Conservation (phyloP, 768 basidiomycete species). For the Phanerochaete sordida region DNA sequence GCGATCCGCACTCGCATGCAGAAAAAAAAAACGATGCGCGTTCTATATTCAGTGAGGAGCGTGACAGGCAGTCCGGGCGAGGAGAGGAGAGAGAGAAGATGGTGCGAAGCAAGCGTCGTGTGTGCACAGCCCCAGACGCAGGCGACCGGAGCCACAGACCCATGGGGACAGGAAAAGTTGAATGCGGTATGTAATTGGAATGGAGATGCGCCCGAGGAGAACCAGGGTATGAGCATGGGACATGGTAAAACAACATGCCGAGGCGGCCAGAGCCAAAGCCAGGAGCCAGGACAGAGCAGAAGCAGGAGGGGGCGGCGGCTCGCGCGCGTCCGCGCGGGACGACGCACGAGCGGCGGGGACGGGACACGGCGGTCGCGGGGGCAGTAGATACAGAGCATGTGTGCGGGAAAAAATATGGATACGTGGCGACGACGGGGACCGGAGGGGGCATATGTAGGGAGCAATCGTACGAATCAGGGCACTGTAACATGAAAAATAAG, state of each 20-base stretch:
- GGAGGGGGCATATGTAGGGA: background rate
- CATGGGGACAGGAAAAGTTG: too few relatives aligned
- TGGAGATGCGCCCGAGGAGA: background rate
- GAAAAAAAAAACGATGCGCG: too few relatives aligned
- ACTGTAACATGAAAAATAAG: background rate
- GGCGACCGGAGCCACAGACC: too few relatives aligned
- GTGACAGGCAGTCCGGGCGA: too few relatives aligned
- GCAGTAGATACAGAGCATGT: background rate
- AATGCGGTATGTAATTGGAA: too few relatives aligned
- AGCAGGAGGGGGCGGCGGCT: background rate
- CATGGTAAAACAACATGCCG: background rate
- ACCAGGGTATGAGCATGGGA: background rate
- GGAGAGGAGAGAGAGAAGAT: too few relatives aligned
- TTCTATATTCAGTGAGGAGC: too few relatives aligned
- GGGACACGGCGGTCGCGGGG: too few relatives aligned
- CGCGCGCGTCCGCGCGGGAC: background rate
- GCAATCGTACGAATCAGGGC: background rate
- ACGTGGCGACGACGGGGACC: background rate
- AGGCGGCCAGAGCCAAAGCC: background rate
- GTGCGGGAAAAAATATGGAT: background rate
- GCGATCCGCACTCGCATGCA: too few relatives aligned
- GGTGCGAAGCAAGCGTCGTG: too few relatives aligned
- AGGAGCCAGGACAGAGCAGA: background rate
- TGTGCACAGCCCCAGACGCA: too few relatives aligned
- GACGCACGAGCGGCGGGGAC: too few relatives aligned